A percentile compares a stretch with the other conserved stretches of the same genome.
Conservation (phyloP, 1,284 basidiomycete genomes). For the Microbotryum silenes-acaulis region DNA sequence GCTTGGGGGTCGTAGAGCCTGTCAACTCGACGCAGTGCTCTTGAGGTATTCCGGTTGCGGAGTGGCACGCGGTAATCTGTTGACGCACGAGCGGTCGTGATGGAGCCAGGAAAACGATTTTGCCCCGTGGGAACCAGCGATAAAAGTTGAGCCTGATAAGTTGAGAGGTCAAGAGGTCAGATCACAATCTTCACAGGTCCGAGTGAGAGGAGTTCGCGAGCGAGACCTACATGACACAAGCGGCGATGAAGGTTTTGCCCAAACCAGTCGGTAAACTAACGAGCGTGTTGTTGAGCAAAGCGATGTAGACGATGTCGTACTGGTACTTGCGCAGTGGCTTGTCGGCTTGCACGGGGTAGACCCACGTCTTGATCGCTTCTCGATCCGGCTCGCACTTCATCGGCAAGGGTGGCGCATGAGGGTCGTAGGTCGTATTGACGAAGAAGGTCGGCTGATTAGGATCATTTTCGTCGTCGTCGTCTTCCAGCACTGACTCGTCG, state of each 20-base stretch:
- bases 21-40: slow-evolving; percentile 79
- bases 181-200: slow-evolving; percentile 58
- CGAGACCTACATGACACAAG: slow-evolving; percentile 68
- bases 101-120: slow-evolving; percentile 91
- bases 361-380: slow-evolving; percentile 75
- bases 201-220: background rate
- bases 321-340: slow-evolving; percentile 76
- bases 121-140: slow-evolving; percentile 87
- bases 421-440: slow-evolving; percentile 33
- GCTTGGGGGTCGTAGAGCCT: slow-evolving; percentile 53
- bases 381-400: slow-evolving; percentile 70
- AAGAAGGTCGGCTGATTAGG: slow-evolving; percentile 10
- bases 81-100: slow-evolving; percentile 93
- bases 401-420: slow-evolving; percentile 52
- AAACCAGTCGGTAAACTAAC: slow-evolving; percentile 93
- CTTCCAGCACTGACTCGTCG: slow-evolving; percentile 35
- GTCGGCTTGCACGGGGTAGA: slow-evolving; percentile 82
- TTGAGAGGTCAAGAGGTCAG: background rate
- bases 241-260: slow-evolving; percentile 97
- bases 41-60: slow-evolving; percentile 87
- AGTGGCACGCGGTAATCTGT: slow-evolving; percentile 88
- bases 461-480: slow-evolving; percentile 36
- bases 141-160: slow-evolving; percentile 46
- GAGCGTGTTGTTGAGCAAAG: slow-evolving; percentile 86
- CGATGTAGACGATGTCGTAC: slow-evolving; percentile 80